These are phyloP conservation scores for Pseudohalonectria lignicola DNA, from an alignment of 2,329 filamentous ascomycete genomes.

Conservation along the genomic window DNA sequence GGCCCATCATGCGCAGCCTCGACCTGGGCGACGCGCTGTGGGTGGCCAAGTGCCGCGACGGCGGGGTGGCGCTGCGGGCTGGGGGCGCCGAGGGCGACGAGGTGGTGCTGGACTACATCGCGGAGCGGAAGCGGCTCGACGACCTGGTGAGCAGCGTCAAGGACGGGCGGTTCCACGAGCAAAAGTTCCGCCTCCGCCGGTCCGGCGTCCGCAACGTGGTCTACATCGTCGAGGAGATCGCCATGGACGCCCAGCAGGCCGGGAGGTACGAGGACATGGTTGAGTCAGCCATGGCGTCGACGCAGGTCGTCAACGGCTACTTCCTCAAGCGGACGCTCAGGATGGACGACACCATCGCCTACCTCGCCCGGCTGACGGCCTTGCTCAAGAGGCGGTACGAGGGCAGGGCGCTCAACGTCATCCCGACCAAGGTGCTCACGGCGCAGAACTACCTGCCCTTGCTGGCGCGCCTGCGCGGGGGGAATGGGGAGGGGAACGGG, in stretches of 20 bases:
- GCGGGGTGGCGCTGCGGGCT: conserved; percentile 37
- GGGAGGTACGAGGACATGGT: conserved; percentile 55
- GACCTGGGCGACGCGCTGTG: conserved; percentile 69
- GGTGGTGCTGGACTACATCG: conserved; percentile 67
- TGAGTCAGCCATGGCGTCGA: conserved; percentile 62
- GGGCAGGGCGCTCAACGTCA: conserved; percentile 42
- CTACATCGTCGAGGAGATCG: conserved; percentile 67
- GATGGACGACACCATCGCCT: conserved; percentile 68
- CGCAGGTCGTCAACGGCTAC: conserved; percentile 68
- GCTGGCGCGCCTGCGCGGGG: conserved; percentile 44
- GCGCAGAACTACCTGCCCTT: conserved; percentile 55
- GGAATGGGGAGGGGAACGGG: conserved; percentile 26
- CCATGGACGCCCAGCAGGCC: conserved; percentile 41
- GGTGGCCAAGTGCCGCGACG: conserved; percentile 62
- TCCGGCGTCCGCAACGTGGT: conserved; percentile 67
- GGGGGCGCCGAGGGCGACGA: conserved; percentile 59
- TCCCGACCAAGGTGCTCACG: conserved; percentile 55
- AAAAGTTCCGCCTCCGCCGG: conserved; percentile 67
- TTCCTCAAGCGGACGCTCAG: conserved; percentile 68
- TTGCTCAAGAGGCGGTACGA: conserved; percentile 58
- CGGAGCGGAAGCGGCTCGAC: conserved; percentile 71
- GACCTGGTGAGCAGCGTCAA: conserved; percentile 73
- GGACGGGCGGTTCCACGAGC: conserved; percentile 72
- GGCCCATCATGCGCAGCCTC: conserved; percentile 55
- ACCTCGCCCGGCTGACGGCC: conserved; percentile 61